Conservation (phyloP, 352 stramenopile genomes). For the Phytophthora colocasiae region DNA sequence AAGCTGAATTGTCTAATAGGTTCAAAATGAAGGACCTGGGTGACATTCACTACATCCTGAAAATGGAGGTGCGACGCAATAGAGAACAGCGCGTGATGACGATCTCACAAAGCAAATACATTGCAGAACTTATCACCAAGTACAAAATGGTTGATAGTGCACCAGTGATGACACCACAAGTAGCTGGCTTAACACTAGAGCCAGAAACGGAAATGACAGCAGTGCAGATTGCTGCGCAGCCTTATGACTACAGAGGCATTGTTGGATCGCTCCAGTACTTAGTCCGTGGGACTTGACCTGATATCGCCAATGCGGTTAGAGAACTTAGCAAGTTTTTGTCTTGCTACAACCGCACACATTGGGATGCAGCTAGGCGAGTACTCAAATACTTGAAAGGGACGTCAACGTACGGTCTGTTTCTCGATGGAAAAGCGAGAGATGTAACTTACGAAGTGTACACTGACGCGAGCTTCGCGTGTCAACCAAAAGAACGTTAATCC, state of each 20-base stretch:
- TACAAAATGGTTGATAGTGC: conserved; percentile 2
- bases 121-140: neutral
- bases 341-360: too few relatives aligned
- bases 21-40: conserved; percentile 47
- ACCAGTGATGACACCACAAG: conserved; percentile 5
- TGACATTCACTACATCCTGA: conserved; percentile 44
- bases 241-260: conserved; percentile 26
- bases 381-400: conserved; percentile 28
- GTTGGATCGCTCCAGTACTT: conserved; percentile 39
- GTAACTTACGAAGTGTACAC: conserved; percentile 11
- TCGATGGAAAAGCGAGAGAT: conserved; percentile 9
- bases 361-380: conserved; percentile 26
- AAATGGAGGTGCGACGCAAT: conserved; percentile 12
- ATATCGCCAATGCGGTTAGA: conserved; percentile 41
- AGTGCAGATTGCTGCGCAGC: conserved; percentile 26
- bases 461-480: conserved; percentile 9
- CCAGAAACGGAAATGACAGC: conserved; percentile 25
- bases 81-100: conserved; percentile 3
- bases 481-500: conserved; percentile 13
- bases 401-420: conserved; percentile 16
- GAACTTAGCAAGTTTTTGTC: conserved; percentile 30
- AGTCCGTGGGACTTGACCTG: conserved; percentile 29
- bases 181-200: conserved; percentile 10
- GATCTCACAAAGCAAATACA: neutral
- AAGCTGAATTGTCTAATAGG: conserved; percentile 23